Conservation (phyloP, 106 monocot species). For the Posidonia australis region DNA sequence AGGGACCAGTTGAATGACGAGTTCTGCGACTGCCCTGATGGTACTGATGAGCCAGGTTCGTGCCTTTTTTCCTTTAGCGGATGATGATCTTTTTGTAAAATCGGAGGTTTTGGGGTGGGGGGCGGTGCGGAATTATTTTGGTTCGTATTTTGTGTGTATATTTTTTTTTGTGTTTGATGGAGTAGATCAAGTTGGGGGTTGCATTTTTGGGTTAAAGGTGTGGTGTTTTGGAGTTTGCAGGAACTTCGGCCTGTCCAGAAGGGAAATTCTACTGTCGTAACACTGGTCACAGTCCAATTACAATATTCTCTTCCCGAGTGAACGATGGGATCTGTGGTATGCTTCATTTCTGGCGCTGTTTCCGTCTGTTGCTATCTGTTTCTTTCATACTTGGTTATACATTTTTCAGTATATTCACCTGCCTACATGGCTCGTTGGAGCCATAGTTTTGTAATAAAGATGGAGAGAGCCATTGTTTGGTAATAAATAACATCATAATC, state of each 20-base stretch:
- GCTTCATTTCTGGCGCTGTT: conserved; percentile 2
- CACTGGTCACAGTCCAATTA: conserved; percentile 52
- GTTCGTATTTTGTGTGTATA: too few relatives aligned
- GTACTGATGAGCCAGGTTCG: conserved; percentile 92
- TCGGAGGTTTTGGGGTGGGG: not conserved
- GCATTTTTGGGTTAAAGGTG: conserved; percentile 5
- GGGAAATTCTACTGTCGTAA: conserved; percentile 92
- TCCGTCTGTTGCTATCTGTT: not conserved
- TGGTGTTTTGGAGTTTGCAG: conserved; percentile 26
- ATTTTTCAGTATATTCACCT: too few relatives aligned
- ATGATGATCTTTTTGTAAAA: not conserved
- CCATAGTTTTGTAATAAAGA: too few relatives aligned
- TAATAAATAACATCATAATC: too few relatives aligned
- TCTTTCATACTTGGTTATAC: not conserved
- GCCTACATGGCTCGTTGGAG: too few relatives aligned
- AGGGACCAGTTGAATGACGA: conserved; percentile 84
- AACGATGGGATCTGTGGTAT: conserved; percentile 98
- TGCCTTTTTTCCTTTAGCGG: not conserved
- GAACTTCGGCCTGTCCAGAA: conserved; percentile 95
- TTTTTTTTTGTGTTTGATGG: not conserved
- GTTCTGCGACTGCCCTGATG: conserved; percentile 93
- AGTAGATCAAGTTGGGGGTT: not conserved
- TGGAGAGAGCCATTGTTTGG: too few relatives aligned
- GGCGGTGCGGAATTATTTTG: not conserved
- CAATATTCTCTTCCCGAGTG: conserved; percentile 83